phyloP scores from a whole-genome alignment of 1,284 basidiomycete genomes.

The Grifola frondosa region DNA sequence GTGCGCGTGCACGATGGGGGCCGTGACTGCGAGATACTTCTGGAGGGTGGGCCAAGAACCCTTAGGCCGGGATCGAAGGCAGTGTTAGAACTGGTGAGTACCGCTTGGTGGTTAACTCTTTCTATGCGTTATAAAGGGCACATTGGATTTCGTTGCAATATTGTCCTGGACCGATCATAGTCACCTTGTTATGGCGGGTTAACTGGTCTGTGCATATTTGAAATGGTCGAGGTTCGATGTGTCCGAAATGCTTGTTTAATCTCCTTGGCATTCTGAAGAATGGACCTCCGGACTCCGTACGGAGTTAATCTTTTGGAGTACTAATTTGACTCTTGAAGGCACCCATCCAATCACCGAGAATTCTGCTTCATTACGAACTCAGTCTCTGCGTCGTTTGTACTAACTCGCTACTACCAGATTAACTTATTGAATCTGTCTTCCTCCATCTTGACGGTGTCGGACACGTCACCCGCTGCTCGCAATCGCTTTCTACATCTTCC shows the following conservation, averaged over 20 bases:
- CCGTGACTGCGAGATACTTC: slow-evolving; percentile 44
- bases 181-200: too few relatives aligned
- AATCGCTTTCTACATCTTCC: slow-evolving; percentile 74
- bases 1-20: slow-evolving; percentile 44
- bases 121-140: neutral
- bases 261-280: too few relatives aligned
- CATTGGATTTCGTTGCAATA: too few relatives aligned
- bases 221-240: too few relatives aligned
- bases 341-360: too few relatives aligned
- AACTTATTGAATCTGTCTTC: slow-evolving; percentile 65
- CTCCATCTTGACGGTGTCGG: slow-evolving; percentile 63
- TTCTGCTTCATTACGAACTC: too few relatives aligned
- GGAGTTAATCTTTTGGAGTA: neutral
- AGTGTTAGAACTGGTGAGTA: slow-evolving; percentile 78
- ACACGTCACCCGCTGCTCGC: slow-evolving; percentile 66
- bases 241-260: too few relatives aligned
- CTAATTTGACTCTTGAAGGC: neutral
- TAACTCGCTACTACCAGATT: slow-evolving; percentile 48
- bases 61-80: slow-evolving; percentile 72
- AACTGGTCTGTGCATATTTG: too few relatives aligned
- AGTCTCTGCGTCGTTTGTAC: neutral
- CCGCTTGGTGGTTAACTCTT: neutral
- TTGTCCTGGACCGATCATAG: too few relatives aligned
- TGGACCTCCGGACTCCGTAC: too few relatives aligned
- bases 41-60: slow-evolving; percentile 85